Evolutionary conservation across 73 alveolate genomes (phyloP), one percentile per base, ranked within the genome.

Genomic region (Chromera velia): DNA sequence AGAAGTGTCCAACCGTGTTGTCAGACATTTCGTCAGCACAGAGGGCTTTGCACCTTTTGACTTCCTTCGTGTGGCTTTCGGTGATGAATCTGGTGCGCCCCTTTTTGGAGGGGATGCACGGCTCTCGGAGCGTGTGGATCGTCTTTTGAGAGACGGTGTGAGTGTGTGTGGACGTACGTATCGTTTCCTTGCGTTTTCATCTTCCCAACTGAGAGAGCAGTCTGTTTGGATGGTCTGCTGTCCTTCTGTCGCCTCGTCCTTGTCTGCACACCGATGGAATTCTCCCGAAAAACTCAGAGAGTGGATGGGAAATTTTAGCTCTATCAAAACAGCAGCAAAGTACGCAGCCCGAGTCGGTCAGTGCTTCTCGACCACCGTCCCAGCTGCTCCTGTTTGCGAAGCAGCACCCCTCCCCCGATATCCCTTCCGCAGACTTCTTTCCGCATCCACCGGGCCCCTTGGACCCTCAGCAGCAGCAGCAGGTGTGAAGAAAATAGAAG

Each of bases 281-380:
- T 22, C 64, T 75, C 73, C 84, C 17, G 77, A 84, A 22, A 79
- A 75, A 63, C 75, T 87, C 26, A 34, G 81, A 55, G 48, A 55
- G 66, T 67, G 46, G 62, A 78, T 91, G 70, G 97, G 97, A 28
- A 85, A 90, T 67, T 91, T 91, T 73, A n/a, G 84, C 18, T 18
- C 72, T 6, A 90, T 82, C 67, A 82, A 86, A 71, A 91, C 87
- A 71, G 73, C 81, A 17, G 83, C 80, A 65, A 91, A 91, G 73
- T 81, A 83, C 48, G 76, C 89, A 66, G 84, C 91, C 34, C 70
- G 97, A 70, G 81, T 89, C 77, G 97, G 95, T 0, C 80, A 84
- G 80, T 82, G 91, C 78, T 86, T 89, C 65, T 75, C 94, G 48
- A 87, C 90, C 33, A 63, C 93, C 33, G n/a, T n/a, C n/a, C n/a